Evolutionary conservation across 1,139 yeast genomes (phyloP).

Genomic region (Candida neerlandica): DNA sequence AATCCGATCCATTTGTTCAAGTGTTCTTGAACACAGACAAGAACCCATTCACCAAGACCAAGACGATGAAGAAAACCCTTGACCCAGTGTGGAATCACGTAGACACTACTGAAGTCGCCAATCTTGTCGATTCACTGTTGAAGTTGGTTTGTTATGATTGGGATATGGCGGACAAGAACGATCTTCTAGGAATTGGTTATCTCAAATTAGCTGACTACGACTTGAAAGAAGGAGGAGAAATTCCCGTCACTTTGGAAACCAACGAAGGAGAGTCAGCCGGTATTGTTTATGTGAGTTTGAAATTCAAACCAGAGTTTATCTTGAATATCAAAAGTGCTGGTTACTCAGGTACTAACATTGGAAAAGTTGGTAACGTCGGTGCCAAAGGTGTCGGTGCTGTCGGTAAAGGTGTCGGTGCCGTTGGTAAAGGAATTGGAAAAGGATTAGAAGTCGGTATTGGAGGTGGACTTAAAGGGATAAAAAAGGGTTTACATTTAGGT

Average conservation of each 20-base stretch:
- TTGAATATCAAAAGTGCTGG: slow-evolving; percentile 44
- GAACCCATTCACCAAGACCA: slow-evolving; percentile 67
- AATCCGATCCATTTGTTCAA: slow-evolving; percentile 87
- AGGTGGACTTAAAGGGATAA: slow-evolving; percentile 44
- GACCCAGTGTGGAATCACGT: slow-evolving; percentile 86
- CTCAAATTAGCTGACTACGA: slow-evolving; percentile 64
- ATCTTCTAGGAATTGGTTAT: slow-evolving; percentile 69
- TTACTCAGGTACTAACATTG: slow-evolving; percentile 45
- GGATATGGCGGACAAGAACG: slow-evolving; percentile 92
- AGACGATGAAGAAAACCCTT: slow-evolving; percentile 80
- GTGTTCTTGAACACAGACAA: slow-evolving; percentile 64
- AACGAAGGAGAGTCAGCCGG: slow-evolving; percentile 68
- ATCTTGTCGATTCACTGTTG: slow-evolving; percentile 64
- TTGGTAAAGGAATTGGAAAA: slow-evolving; percentile 52
- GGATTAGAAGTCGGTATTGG: slow-evolving; percentile 33
- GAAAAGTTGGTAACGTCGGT: slow-evolving; percentile 34
- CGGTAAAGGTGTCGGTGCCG: slow-evolving; percentile 40
- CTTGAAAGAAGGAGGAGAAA: slow-evolving; percentile 50
- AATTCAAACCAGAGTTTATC: slow-evolving; percentile 73
- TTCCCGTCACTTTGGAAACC: slow-evolving; percentile 56
- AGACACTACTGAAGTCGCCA: slow-evolving; percentile 50
- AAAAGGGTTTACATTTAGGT: slow-evolving; percentile 39
- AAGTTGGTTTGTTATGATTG: slow-evolving; percentile 73
- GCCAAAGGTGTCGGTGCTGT: slow-evolving; percentile 51
- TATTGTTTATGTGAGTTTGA: slow-evolving; percentile 54